Conservation (phyloP, 768 basidiomycete species). For the Rhodotorula taiwanensis region DNA sequence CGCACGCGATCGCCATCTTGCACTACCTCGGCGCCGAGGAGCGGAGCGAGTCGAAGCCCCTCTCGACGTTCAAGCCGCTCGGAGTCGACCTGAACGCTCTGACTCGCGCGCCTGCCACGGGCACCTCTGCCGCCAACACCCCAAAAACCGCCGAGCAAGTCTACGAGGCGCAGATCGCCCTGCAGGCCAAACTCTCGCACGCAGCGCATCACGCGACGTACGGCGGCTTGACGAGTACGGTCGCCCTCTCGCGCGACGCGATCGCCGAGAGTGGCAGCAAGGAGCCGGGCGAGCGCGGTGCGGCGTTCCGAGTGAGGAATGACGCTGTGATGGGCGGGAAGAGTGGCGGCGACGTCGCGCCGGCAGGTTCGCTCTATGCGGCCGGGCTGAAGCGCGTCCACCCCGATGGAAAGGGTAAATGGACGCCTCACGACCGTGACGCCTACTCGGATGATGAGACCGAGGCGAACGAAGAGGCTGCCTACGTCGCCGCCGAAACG, state of each 20-base stretch:
- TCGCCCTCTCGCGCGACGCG: conserved; percentile 7
- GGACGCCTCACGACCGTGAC: not conserved
- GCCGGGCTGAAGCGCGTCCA: conserved; percentile 12
- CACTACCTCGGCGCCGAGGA: conserved; percentile 6
- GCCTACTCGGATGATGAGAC: conserved; percentile 25
- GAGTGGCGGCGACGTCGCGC: not conserved
- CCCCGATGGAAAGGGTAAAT: not conserved
- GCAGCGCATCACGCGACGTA: conserved; percentile 18
- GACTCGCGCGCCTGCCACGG: not conserved
- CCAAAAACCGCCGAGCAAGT: conserved; percentile 10
- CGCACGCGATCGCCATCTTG: conserved; percentile 9
- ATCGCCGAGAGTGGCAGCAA: conserved; percentile 16
- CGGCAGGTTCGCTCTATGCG: conserved; percentile 4
- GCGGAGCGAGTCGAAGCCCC: not conserved
- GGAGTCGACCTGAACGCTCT: conserved; percentile 13
- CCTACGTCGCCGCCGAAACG: not conserved
- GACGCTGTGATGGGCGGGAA: conserved; percentile 9
- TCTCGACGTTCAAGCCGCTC: conserved; percentile 1
- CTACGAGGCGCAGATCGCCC: conserved; percentile 12
- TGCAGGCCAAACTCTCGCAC: not conserved
- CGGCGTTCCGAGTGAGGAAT: conserved; percentile 11
- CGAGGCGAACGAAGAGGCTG: conserved; percentile 3
- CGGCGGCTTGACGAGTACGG: conserved; percentile 19
- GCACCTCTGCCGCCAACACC: not conserved
- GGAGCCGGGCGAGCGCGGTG: conserved; percentile 1